A percentile compares a stretch with the other conserved stretches of the same genome.
These are phyloP conservation scores for Ophiostoma novo-ulmi DNA, from an alignment of 2,329 filamentous ascomycete species.

Conservation along the genomic window DNA sequence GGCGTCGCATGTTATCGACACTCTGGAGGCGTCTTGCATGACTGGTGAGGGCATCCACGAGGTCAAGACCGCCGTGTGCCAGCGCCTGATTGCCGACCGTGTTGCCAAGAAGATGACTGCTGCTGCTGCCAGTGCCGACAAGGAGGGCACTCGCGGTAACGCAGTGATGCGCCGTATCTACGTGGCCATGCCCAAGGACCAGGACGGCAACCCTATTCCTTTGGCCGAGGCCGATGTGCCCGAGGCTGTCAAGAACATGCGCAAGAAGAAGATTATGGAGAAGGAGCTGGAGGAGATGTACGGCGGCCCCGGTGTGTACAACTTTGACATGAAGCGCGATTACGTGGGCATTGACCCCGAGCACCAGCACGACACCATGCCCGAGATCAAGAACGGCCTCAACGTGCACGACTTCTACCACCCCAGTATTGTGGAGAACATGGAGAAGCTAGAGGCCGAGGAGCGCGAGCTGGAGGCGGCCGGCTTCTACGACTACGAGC, in stretches of 20 bases:
- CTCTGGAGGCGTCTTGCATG: slow-evolving; percentile 90
- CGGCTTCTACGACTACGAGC: slow-evolving; percentile 92
- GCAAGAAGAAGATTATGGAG: slow-evolving; percentile 61
- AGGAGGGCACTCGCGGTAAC: slow-evolving; percentile 73
- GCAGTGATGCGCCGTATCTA: slow-evolving; percentile 93
- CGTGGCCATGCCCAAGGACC: slow-evolving; percentile 69
- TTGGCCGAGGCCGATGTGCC: slow-evolving; percentile 77
- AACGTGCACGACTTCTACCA: slow-evolving; percentile 98
- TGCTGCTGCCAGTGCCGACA: slow-evolving; percentile 70
- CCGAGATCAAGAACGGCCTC: slow-evolving; percentile 89
- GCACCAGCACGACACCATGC: slow-evolving; percentile 95
- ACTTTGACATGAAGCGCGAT: slow-evolving; percentile 82
- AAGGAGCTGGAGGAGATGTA: slow-evolving; percentile 87
- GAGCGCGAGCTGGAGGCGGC: slow-evolving; percentile 88
- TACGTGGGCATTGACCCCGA: slow-evolving; percentile 83
- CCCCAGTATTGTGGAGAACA: slow-evolving; percentile 90
- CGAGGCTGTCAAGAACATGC: slow-evolving; percentile 72
- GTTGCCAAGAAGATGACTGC: slow-evolving; percentile 96
- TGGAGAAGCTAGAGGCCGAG: slow-evolving; percentile 87
- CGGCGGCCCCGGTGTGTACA: slow-evolving; percentile 93
- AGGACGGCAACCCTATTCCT: slow-evolving; percentile 38
- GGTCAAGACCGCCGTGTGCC: slow-evolving; percentile 92
- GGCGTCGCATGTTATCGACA: slow-evolving; percentile 73
- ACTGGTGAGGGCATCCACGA: slow-evolving; percentile 90
- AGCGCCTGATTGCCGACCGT: slow-evolving; percentile 84